These are phyloP conservation scores for Magnusiomyces tetraspermus DNA, from an alignment of 1,139 yeast species.

Conservation along the genomic window DNA sequence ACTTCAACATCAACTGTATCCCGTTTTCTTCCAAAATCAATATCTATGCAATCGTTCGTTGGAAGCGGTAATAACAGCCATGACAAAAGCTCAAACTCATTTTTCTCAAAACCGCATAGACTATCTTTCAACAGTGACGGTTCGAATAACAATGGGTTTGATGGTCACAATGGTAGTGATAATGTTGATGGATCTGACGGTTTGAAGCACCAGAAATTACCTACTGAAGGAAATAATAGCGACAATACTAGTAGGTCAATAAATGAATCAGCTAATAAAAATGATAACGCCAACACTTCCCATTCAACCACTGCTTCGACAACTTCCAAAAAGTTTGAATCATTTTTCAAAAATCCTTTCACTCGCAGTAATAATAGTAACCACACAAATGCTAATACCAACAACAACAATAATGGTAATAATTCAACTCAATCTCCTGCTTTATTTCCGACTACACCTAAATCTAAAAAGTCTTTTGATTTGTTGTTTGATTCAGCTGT, in stretches of 20 bases:
- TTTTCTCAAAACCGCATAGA: no score
- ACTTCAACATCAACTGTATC: no score
- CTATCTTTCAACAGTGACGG: not conserved
- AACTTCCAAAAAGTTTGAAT: not conserved
- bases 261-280: not conserved
- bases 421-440: not conserved
- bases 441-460: not conserved
- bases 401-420: not conserved
- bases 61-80: not conserved
- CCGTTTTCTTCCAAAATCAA: not conserved
- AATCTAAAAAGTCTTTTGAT: not conserved
- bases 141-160: not conserved
- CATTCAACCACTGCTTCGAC: not conserved
- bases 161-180: not conserved
- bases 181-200: not conserved
- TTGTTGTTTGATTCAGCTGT: not conserved
- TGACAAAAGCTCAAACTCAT: no score
- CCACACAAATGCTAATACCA: no score
- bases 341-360: slow-evolving; percentile 1
- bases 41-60: not conserved
- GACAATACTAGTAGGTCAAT: no score
- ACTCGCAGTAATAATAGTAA: no score
- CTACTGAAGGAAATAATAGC: no score
- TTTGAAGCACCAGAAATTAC: no score
- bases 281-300: not conserved